phyloP scores from a whole-genome alignment of 2,329 filamentous ascomycete species.

The Aspergillus tamarii region DNA sequence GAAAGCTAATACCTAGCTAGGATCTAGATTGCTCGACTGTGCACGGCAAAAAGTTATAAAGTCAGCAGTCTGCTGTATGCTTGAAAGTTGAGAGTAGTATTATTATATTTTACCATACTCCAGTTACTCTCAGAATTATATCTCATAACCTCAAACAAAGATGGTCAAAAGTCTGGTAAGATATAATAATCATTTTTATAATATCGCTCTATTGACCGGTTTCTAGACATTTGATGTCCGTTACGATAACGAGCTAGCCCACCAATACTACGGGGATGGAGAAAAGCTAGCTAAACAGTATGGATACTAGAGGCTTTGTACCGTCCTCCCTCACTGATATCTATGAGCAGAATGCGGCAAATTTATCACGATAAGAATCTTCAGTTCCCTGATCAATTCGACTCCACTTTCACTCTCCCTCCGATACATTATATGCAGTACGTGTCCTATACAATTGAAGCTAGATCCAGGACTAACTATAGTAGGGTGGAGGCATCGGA shows the following conservation, averaged over 20 bases:
- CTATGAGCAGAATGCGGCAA: slow-evolving; percentile 2
- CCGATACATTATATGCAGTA: slow-evolving; percentile 26
- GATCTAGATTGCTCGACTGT: background rate
- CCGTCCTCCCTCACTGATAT: background rate
- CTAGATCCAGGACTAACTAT: background rate
- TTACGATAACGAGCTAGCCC: slow-evolving; percentile 23
- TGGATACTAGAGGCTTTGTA: too few species aligned
- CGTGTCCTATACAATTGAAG: background rate
- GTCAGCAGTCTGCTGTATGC: background rate
- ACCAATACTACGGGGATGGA: slow-evolving; percentile 24
- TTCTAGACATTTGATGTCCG: slow-evolving; percentile 23
- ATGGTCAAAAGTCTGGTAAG: slow-evolving; percentile 3
- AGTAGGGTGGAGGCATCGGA: slow-evolving; percentile 18
- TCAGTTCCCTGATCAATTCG: slow-evolving; percentile 21
- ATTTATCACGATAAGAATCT: slow-evolving; percentile 20
- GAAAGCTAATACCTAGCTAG: background rate
- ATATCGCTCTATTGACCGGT: background rate
- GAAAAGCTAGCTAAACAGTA: slow-evolving; percentile 16
- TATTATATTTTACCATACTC: background rate
- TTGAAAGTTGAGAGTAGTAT: background rate
- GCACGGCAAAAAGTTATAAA: background rate
- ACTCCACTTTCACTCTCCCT: slow-evolving; percentile 23
- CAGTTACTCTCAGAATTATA: too few species aligned
- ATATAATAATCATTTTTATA: background rate
- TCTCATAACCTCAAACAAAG: background rate